phyloP scores from a whole-genome alignment of 2,329 filamentous ascomycete genomes.

The Metarhizium guizhouense region DNA sequence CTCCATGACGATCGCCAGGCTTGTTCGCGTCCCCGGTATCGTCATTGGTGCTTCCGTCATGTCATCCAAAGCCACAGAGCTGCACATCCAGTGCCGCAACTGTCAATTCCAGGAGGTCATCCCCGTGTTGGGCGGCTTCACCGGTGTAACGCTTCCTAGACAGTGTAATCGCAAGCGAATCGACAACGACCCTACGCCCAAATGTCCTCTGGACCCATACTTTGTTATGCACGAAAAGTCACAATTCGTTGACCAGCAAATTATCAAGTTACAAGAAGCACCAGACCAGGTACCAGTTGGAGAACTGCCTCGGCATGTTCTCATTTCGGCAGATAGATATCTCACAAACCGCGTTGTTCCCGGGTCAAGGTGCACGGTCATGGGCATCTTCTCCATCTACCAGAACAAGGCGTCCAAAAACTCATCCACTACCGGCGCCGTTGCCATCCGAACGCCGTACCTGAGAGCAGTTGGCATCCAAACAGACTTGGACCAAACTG shows the following conservation, averaged over 20 bases:
- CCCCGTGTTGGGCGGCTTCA: conserved; percentile 74
- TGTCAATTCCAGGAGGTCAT: conserved; percentile 67
- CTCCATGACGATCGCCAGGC: conserved; percentile 81
- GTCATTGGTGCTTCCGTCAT: conserved; percentile 96
- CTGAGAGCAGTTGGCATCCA: conserved; percentile 87
- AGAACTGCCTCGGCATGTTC: conserved; percentile 87
- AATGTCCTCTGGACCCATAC: conserved; percentile 90
- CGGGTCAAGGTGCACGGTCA: conserved; percentile 87
- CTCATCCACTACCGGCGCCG: conserved; percentile 63
- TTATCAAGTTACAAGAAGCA: conserved; percentile 95
- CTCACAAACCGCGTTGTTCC: conserved; percentile 93
- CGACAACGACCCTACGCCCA: conserved; percentile 57
- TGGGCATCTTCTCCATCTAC: conserved; percentile 97
- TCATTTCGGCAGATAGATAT: conserved; percentile 94
- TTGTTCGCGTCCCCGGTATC: conserved; percentile 95
- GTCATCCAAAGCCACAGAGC: conserved; percentile 84
- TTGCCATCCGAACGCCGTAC: conserved; percentile 93
- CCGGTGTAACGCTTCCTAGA: conserved; percentile 76
- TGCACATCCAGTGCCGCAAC: conserved; percentile 81
- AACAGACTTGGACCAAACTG: conserved; percentile 80
- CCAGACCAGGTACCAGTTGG: conserved; percentile 96
- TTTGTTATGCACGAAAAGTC: conserved; percentile 93
- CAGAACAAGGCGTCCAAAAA: conserved; percentile 83
- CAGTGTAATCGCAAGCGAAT: conserved; percentile 58
- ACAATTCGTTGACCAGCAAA: conserved; percentile 92